Conservation (phyloP, 1,284 basidiomycete genomes). For the Moesziomyces globuligerus region DNA sequence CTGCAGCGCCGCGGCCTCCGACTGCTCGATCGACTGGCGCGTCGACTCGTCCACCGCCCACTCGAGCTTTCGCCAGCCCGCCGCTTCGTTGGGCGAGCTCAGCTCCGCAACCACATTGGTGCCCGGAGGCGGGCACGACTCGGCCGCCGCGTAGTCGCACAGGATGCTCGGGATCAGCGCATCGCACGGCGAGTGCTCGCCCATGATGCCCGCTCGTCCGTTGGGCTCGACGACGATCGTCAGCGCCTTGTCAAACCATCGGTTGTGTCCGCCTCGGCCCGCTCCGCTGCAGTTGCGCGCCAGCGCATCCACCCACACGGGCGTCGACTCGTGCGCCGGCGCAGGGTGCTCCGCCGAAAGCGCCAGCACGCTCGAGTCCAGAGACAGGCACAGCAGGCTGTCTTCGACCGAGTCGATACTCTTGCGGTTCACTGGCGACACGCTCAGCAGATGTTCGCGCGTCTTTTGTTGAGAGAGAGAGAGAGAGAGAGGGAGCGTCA, state of each 20-base stretch:
- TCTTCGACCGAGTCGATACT: slow-evolving; percentile 76
- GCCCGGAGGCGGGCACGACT: slow-evolving; percentile 65
- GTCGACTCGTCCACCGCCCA: slow-evolving; percentile 80
- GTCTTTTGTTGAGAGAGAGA: too few relatives aligned
- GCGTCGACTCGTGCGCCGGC: slow-evolving; percentile 72
- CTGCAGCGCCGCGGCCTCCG: slow-evolving; percentile 73
- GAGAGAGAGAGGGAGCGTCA: too few relatives aligned
- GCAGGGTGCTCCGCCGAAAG: slow-evolving; percentile 59
- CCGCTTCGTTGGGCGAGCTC: slow-evolving; percentile 58
- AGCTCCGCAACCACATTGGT: slow-evolving; percentile 45
- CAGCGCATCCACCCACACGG: slow-evolving; percentile 78
- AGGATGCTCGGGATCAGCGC: slow-evolving; percentile 90
- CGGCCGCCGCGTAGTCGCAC: slow-evolving; percentile 82
- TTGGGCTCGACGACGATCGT: slow-evolving; percentile 86
- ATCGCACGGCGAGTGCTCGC: slow-evolving; percentile 92
- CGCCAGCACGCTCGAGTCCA: slow-evolving; percentile 70
- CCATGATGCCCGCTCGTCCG: slow-evolving; percentile 84
- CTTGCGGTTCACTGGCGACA: slow-evolving; percentile 76
- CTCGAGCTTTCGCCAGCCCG: slow-evolving; percentile 76
- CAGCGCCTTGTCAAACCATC: slow-evolving; percentile 93
- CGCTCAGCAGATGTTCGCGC: slow-evolving; percentile 76
- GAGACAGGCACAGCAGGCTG: slow-evolving; percentile 78
- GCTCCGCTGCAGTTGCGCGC: slow-evolving; percentile 79
- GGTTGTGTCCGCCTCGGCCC: slow-evolving; percentile 78
- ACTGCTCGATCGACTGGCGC: slow-evolving; percentile 73